A percentile compares a stretch with the other conserved stretches of the same genome.
These are phyloP conservation scores for Lentinula sp. DNA, from an alignment of 768 basidiomycete genomes.

Conservation along the genomic window DNA sequence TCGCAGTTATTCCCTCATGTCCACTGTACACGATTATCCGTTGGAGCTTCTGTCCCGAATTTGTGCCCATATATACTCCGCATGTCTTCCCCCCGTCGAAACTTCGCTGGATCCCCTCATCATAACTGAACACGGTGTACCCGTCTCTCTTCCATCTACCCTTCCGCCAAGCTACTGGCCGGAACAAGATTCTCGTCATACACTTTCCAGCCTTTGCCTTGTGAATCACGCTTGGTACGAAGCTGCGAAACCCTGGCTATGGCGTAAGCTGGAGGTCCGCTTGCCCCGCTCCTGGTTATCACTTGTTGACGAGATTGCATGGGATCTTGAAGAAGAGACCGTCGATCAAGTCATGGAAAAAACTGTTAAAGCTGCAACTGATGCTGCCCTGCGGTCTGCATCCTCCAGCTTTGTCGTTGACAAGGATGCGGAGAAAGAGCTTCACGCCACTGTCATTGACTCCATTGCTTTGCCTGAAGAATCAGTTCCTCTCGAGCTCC, in stretches of 20 bases:
- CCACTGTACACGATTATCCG: constrained; percentile 44
- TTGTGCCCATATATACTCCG: constrained; percentile 64
- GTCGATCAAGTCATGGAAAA: constrained; percentile 59
- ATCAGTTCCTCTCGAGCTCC: constrained; percentile 66
- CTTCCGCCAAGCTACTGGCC: constrained; percentile 66
- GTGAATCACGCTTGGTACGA: constrained; percentile 75
- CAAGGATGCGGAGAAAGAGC: constrained; percentile 38
- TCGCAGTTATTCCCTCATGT: constrained; percentile 11
- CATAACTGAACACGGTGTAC: constrained; percentile 36
- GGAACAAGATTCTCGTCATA: constrained; percentile 56
- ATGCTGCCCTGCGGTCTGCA: constrained; percentile 50
- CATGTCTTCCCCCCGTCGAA: constrained; percentile 47
- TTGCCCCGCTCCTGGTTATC: constrained; percentile 82
- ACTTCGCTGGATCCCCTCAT: constrained; percentile 71
- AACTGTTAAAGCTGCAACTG: constrained; percentile 62
- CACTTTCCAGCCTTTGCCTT: constrained; percentile 67
- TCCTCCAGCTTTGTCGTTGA: constrained; percentile 22
- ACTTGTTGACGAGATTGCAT: constrained; percentile 73
- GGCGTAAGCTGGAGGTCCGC: constrained; percentile 78
- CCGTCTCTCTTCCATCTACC: constrained; percentile 68
- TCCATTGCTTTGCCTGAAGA: constrained; percentile 58
- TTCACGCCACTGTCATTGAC: constrained; percentile 58
- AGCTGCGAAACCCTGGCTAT: constrained; percentile 86
- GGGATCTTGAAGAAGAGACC: constrained; percentile 63
- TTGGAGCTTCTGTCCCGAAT: constrained; percentile 69